phyloP scores from a whole-genome alignment of 441 rosid genomes.

The Pelargonium fulgidum region DNA sequence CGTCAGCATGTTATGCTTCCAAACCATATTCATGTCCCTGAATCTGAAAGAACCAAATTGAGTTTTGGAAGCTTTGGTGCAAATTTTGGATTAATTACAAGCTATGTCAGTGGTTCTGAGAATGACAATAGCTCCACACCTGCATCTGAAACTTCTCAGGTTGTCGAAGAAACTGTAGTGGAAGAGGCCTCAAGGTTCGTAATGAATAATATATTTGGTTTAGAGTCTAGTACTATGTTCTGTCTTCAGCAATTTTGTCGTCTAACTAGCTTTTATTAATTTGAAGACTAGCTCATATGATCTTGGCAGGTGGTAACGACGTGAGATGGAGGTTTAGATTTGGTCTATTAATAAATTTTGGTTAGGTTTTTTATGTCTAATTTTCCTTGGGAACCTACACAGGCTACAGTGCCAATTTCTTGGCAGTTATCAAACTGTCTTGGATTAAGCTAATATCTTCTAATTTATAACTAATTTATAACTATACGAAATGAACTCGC shows the following conservation, averaged over 20 bases:
- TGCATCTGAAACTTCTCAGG: constrained; percentile 56
- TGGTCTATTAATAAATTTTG: neutral
- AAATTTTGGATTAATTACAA: constrained; percentile 50
- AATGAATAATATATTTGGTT: neutral
- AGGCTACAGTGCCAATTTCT: neutral
- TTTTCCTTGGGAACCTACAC: neutral
- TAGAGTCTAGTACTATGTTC: neutral
- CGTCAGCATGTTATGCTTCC: constrained; percentile 90
- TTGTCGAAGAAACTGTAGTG: constrained; percentile 49
- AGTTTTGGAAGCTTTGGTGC: constrained; percentile 97
- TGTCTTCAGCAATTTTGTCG: neutral
- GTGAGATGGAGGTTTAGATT: neutral
- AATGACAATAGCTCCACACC: constrained; percentile 62
- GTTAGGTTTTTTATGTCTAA: neutral
- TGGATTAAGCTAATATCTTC: constrained; percentile 5
- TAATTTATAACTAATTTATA: neutral
- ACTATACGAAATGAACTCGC: neutral
- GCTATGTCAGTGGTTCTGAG: constrained; percentile 36
- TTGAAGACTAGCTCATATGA: neutral
- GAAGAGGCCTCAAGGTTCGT: constrained; percentile 56
- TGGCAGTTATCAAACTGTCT: neutral
- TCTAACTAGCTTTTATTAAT: neutral
- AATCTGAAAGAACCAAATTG: constrained; percentile 75
- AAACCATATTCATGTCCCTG: constrained; percentile 83
- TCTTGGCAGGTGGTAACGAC: neutral